These are phyloP conservation scores for Zelopaecilomyces penicillatus DNA, from an alignment of 2,329 filamentous ascomycete genomes.

Conservation along the genomic window DNA sequence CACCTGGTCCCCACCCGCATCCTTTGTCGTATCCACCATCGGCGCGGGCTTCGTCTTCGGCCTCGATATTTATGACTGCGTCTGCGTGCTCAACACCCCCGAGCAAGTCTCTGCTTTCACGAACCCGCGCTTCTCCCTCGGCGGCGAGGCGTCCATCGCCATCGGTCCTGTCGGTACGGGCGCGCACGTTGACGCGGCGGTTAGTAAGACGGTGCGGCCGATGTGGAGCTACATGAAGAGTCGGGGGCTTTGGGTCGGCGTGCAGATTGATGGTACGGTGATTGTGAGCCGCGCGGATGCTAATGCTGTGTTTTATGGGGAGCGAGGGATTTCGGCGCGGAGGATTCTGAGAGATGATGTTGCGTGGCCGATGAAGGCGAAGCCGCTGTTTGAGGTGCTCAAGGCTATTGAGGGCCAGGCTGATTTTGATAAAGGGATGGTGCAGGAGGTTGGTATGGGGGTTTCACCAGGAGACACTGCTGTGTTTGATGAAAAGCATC, in stretches of 20 bases:
- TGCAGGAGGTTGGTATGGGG: conserved; percentile 18
- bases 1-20: conserved; percentile 63
- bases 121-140: conserved; percentile 56
- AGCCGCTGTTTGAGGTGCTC: conserved; percentile 31
- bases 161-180: conserved; percentile 53
- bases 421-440: conserved; percentile 17
- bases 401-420: conserved; percentile 28
- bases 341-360: conserved; percentile 29
- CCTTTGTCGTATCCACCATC: conserved; percentile 62
- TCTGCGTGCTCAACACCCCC: conserved; percentile 64
- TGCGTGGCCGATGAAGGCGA: conserved; percentile 31
- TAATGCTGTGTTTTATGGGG: conserved; percentile 69
- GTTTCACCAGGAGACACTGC: conserved; percentile 22
- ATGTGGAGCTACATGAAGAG: conserved; percentile 79
- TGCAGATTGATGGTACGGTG: conserved; percentile 74
- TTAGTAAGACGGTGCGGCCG: conserved; percentile 38
- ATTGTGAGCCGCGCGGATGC: conserved; percentile 69
- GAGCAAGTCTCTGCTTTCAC: conserved; percentile 61
- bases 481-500: conserved; percentile 24
- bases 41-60: conserved; percentile 64
- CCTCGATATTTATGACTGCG: conserved; percentile 69
- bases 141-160: conserved; percentile 61
- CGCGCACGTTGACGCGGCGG: conserved; percentile 41
- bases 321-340: conserved; percentile 33
- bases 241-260: conserved; percentile 68